Evolutionary conservation across 2,329 filamentous ascomycete genomes (phyloP).

Genomic region (Alternaria gansuensis): DNA sequence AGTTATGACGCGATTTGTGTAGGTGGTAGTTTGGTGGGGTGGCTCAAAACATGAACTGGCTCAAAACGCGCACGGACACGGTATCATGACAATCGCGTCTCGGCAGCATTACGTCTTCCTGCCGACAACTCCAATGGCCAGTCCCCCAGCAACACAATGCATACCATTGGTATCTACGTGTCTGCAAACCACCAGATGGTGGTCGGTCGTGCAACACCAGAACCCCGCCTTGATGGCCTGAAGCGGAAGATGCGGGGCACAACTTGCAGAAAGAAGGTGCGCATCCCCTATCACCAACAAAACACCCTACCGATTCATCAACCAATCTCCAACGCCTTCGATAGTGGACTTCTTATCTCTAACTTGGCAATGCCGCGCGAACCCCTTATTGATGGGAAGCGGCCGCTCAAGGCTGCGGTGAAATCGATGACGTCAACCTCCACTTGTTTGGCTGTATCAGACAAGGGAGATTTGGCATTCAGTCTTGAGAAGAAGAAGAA

Average conservation of each 20-base stretch:
- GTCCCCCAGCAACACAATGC: neutral
- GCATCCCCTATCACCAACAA: neutral
- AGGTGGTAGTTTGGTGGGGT: too few relatives aligned
- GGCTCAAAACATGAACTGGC: too few relatives aligned
- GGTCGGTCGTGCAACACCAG: neutral
- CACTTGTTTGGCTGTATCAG: neutral
- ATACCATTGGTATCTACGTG: neutral
- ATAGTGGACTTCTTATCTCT: neutral
- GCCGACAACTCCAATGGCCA: neutral
- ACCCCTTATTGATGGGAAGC: conserved; percentile 7
- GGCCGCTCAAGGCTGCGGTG: conserved; percentile 14
- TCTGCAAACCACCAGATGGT: neutral
- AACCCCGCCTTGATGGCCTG: conserved; percentile 15
- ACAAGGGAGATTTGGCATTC: conserved; percentile 17
- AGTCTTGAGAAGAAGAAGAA: conserved; percentile 15
- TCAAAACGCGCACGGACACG: too few relatives aligned
- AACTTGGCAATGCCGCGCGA: neutral
- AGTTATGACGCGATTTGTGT: too few relatives aligned
- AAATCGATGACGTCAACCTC: conserved; percentile 27
- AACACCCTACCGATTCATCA: neutral
- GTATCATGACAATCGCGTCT: neutral
- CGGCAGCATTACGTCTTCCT: neutral
- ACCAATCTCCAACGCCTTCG: neutral
- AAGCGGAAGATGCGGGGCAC: conserved; percentile 16
- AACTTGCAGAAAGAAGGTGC: conserved; percentile 7